Base-by-base conservation (phyloP, 805 yeast genomes). In the Yamadazyma philogaea region DNA sequence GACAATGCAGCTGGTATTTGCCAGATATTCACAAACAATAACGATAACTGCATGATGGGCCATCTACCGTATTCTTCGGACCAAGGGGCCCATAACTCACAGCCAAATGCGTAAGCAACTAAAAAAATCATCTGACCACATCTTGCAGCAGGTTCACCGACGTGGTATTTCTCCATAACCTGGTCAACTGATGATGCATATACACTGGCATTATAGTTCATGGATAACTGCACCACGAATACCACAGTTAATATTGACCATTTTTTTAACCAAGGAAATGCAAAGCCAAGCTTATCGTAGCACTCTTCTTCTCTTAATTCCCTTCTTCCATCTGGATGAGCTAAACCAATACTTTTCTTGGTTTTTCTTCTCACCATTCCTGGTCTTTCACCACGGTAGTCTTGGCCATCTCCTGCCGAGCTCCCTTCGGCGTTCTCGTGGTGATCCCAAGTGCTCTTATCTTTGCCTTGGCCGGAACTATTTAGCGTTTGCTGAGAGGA, bases 191-290 rank as follows among this genome's bases (percentile, higher is more conserved):
- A 59, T 12, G 50, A 49, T 8, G 63, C 56, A 40, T 56, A 68
- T 6, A 68, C 60, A 44, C 66, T 56, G 1, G 74, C 46, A 49
- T 68, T 68, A 56, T 64, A 68, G 48, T 68, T 68, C 72, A 68
- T 68, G 3, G 72, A 66, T 38, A 64, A 43, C 45, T 68, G 74
- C 12, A 67, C 70, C 11, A 55, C 44, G 39, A 68, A 68, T 15
- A 65, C 59, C 2, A 66, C 63, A 1, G 67, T 49, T n/a, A 68
- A 44, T 28, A 67, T 60, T 24, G 44, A 48, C 72, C 72, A 66
- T 47, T 68, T 68, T 41, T 59, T 62, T 34, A 36, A 34, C 39
- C 54, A 34, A 2, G 70, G 59, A 44, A 56, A 66, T 12, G 50
- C 34, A 45, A 50, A 65, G 4, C 72, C 74, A 10, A 68, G 53